Conservation (phyloP, 371 early-diverging fungal species). For the Rhizopus microsporus region DNA sequence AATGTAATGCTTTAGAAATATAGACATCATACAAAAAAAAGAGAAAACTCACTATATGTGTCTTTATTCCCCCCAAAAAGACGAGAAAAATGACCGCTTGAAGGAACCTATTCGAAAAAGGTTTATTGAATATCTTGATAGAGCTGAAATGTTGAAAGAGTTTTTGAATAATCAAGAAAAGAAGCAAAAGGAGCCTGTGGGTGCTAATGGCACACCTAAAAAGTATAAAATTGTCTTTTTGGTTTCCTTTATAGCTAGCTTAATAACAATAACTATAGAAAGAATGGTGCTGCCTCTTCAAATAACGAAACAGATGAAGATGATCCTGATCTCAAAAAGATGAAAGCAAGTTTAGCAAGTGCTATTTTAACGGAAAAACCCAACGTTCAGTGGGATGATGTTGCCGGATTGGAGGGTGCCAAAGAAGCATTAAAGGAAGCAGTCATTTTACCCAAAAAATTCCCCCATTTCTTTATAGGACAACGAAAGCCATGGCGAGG, state of each 20-base stretch:
- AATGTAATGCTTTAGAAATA: conserved; percentile 64
- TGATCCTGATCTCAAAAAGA: conserved; percentile 91
- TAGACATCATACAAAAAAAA: neutral
- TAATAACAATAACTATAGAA: neutral
- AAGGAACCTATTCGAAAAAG: conserved; percentile 89
- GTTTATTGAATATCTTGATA: conserved; percentile 88
- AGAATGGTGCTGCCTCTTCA: conserved; percentile 31
- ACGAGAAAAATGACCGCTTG: conserved; percentile 91
- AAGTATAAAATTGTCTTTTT: conserved; percentile 40
- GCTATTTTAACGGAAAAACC: conserved; percentile 95
- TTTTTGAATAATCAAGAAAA: conserved; percentile 72
- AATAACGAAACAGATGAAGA: conserved; percentile 66
- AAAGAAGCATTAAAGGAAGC: conserved; percentile 99
- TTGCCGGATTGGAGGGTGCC: conserved; percentile 97
- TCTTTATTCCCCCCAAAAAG: conserved; percentile 38
- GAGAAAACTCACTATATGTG: neutral
- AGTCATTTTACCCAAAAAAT: conserved; percentile 97
- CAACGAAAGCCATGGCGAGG: conserved; percentile 97
- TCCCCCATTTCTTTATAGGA: conserved; percentile 94
- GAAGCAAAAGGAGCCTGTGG: conserved; percentile 61
- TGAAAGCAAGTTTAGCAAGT: conserved; percentile 78
- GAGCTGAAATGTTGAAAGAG: conserved; percentile 93
- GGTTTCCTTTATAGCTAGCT: neutral
- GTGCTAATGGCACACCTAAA: conserved; percentile 56
- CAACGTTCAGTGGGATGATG: conserved; percentile 95